Conservation (phyloP, 208 protist species). For the Angomonas ambiguus region DNA sequence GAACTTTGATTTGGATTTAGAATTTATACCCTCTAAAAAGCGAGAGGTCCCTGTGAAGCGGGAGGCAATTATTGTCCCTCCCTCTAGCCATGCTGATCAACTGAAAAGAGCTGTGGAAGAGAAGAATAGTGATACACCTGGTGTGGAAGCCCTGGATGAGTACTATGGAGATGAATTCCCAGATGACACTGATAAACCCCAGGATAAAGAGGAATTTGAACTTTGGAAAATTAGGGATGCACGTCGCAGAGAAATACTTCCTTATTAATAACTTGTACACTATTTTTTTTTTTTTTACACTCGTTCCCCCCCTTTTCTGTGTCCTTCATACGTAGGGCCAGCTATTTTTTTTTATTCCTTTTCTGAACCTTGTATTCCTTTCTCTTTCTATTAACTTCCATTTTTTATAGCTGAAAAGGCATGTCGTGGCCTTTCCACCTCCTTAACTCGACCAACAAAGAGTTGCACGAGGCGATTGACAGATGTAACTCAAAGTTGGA, state of each 20-base stretch:
- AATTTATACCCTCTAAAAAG: conserved; percentile 32
- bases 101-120: not conserved
- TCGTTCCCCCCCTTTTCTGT: conserved; percentile 1
- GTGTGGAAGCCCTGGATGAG: conserved; percentile 11
- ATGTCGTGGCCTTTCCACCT: conserved; percentile 66
- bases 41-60: not conserved
- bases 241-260: conserved; percentile 9
- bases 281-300: conserved; percentile 5
- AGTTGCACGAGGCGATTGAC: conserved; percentile 38
- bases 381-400: not conserved
- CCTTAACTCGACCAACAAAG: conserved; percentile 62
- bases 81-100: not conserved
- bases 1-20: conserved; percentile 34
- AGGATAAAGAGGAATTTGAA: conserved; percentile 45
- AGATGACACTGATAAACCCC: conserved; percentile 61
- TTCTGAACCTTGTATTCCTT: not conserved
- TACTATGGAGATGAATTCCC: conserved; percentile 27
- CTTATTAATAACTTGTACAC: not conserved
- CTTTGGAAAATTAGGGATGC: conserved; percentile 38
- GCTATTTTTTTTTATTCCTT: conserved; percentile 5
- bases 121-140: not conserved
- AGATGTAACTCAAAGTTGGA: conserved; percentile 21
- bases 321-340: not conserved
- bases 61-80: not conserved
- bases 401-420: conserved; percentile 2